These are phyloP conservation scores for Gracilaria gracilis DNA, from an alignment of 23 red algal species.

Conservation along the genomic window DNA sequence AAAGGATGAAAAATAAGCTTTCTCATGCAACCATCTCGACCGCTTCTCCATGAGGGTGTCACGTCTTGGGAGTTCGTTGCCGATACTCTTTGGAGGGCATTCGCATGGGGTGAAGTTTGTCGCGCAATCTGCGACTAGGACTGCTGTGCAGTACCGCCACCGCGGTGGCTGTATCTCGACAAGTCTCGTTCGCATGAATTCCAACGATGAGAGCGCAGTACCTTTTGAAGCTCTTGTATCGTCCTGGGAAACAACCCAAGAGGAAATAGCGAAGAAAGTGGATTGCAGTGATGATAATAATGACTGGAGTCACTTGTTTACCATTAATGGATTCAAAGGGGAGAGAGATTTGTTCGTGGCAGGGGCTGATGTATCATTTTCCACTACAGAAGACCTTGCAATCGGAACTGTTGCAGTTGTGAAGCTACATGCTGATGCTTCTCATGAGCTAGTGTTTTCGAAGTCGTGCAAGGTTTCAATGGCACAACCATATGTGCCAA, in stretches of 20 bases:
- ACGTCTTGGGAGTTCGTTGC: no score
- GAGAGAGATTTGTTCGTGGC: slow-evolving; percentile 56
- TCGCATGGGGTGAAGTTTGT: no score
- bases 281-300: slow-evolving; percentile 46
- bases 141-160: no score
- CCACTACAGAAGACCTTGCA: slow-evolving; percentile 45
- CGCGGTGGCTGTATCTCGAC: background rate
- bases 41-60: no score
- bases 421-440: slow-evolving; percentile 5
- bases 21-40: no score
- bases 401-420: slow-evolving; percentile 71
- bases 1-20: no score
- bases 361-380: slow-evolving; percentile 77
- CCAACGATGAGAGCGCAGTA: background rate
- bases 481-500: slow-evolving; percentile 74
- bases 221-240: background rate
- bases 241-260: slow-evolving; percentile 30
- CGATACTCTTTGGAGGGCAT: no score
- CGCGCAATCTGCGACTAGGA: no score
- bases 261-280: slow-evolving; percentile 43
- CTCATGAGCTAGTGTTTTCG: slow-evolving; percentile 47
- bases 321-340: background rate
- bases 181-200: background rate
- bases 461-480: slow-evolving; percentile 55
- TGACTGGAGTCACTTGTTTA: slow-evolving; percentile 27